Evolutionary conservation across 306 rosid genomes (phyloP).

Genomic region (Comarum palustre): DNA sequence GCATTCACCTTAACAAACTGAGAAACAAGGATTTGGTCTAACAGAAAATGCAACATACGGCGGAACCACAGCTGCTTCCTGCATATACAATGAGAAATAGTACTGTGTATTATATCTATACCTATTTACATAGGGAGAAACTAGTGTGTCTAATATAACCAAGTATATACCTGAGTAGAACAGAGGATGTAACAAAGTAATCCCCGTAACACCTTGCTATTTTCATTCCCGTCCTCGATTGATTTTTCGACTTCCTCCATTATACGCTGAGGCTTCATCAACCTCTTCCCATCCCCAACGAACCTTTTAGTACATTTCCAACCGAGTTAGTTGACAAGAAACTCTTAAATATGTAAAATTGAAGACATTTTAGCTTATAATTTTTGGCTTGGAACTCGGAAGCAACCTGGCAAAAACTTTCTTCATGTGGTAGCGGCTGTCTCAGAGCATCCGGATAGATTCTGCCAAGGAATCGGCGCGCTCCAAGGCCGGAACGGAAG

Average conservation of each 20-base stretch:
- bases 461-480: slow-evolving; percentile 65
- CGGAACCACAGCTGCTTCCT: slow-evolving; percentile 54
- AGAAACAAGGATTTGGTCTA: slow-evolving; percentile 46
- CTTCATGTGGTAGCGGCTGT: slow-evolving; percentile 69
- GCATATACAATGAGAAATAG: neutral
- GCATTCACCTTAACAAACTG: slow-evolving; percentile 40
- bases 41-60: slow-evolving; percentile 41
- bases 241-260: slow-evolving; percentile 41
- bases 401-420: slow-evolving; percentile 66
- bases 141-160: neutral
- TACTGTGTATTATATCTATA: neutral
- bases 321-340: neutral
- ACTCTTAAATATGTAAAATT: neutral
- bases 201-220: slow-evolving; percentile 37
- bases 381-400: neutral
- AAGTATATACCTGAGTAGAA: slow-evolving; percentile 32
- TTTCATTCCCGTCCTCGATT: slow-evolving; percentile 36
- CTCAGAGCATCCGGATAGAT: slow-evolving; percentile 62
- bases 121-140: neutral
- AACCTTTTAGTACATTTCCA: slow-evolving; percentile 33
- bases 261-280: slow-evolving; percentile 32
- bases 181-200: slow-evolving; percentile 44
- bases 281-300: slow-evolving; percentile 37
- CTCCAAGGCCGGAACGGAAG: slow-evolving; percentile 43
- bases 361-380: neutral